A percentile compares a stretch with the other conserved stretches of the same genome.
Conservation (phyloP, 768 basidiomycete genomes). For the Leucosporidium yakuticum region DNA sequence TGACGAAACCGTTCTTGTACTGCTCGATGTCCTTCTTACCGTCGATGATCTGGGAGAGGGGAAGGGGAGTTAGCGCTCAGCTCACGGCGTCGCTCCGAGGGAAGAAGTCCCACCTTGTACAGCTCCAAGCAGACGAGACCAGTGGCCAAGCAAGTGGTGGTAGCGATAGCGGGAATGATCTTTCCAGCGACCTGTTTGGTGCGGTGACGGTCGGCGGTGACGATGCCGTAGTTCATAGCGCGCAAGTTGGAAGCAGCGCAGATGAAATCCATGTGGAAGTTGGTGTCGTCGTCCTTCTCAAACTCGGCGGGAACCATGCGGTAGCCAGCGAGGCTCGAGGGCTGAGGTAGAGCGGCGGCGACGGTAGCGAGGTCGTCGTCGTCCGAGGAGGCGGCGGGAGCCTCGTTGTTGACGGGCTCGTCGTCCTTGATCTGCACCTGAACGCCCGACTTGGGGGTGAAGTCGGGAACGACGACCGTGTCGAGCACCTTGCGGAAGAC, state of each 20-base stretch:
- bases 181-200: constrained; percentile 98
- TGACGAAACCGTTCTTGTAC: constrained; percentile 98
- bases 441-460: constrained; percentile 84
- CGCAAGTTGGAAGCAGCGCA: constrained; percentile 91
- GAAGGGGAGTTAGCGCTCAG: constrained; percentile 2
- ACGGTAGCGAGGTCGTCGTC: constrained; percentile 54
- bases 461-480: constrained; percentile 78
- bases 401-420: constrained; percentile 59
- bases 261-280: constrained; percentile 98
- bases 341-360: constrained; percentile 68
- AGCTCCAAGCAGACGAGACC: constrained; percentile 92
- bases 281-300: constrained; percentile 97
- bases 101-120: constrained; percentile 70
- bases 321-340: constrained; percentile 91
- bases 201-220: constrained; percentile 74
- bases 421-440: constrained; percentile 93
- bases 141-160: constrained; percentile 91
- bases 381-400: constrained; percentile 46
- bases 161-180: constrained; percentile 99
- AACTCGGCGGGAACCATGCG: constrained; percentile 92
- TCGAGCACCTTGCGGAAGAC: constrained; percentile 79
- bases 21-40: constrained; percentile 86
- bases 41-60: constrained; percentile 68
- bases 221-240: constrained; percentile 88
- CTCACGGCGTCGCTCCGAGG: neutral